These are phyloP conservation scores for Torulaspora indica DNA, from an alignment of 805 yeast species.

Conservation along the genomic window DNA sequence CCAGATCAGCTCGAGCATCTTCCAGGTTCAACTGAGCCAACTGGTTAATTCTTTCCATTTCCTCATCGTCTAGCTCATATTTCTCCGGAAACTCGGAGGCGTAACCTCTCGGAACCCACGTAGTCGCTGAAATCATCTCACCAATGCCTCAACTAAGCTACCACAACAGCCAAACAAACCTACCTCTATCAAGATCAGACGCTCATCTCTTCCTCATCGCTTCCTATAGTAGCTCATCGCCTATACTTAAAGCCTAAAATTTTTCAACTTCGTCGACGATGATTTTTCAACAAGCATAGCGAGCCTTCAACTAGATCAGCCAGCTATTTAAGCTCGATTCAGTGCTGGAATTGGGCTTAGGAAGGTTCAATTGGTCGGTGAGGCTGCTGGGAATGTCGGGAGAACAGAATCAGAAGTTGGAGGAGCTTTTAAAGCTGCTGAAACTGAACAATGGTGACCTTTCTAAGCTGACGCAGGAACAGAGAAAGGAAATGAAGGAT, in stretches of 20 bases:
- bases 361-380: not conserved
- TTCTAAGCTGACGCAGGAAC: conserved; percentile 47
- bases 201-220: conserved; percentile 16
- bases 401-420: conserved; percentile 26
- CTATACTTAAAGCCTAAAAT: conserved; percentile 8
- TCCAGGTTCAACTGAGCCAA: conserved; percentile 78
- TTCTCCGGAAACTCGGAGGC: conserved; percentile 90
- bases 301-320: not conserved
- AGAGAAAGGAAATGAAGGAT: conserved; percentile 73
- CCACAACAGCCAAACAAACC: too few relatives aligned
- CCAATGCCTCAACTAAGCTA: too few relatives aligned
- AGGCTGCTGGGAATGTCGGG: conserved; percentile 15
- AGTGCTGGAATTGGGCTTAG: not conserved
- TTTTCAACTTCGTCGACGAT: conserved; percentile 10
- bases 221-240: conserved; percentile 20
- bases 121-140: conserved; percentile 79
- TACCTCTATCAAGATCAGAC: not conserved
- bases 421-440: conserved; percentile 50
- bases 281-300: not conserved
- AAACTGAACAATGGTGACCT: conserved; percentile 39
- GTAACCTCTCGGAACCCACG: conserved; percentile 95
- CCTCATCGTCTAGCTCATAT: conserved; percentile 85
- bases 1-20: conserved; percentile 66
- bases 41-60: conserved; percentile 81
- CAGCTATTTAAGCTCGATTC: not conserved